Percentiles rank a stretch among this genome's conserved stretches.
These are phyloP conservation scores for Chara braunii DNA, from an alignment of 139 green algal species.

Conservation along the genomic window DNA sequence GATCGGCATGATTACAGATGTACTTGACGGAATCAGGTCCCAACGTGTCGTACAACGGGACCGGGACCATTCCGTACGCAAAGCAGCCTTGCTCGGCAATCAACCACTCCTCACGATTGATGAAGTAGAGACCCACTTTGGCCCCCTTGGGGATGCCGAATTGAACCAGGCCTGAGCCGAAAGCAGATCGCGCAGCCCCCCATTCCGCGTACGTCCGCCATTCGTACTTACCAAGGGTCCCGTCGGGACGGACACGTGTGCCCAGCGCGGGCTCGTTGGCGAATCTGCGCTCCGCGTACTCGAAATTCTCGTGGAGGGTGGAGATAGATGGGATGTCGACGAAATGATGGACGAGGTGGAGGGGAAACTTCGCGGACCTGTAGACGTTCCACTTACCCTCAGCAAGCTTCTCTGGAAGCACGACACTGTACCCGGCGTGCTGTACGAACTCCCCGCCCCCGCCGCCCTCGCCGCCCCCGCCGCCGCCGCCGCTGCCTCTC, in stretches of 20 bases:
- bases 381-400: conserved; percentile 38
- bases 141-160: conserved; percentile 57
- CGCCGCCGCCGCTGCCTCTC: no score
- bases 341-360: no score
- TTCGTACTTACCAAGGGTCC: conserved; percentile 43
- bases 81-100: conserved; percentile 74
- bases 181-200: conserved; percentile 63
- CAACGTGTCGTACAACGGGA: conserved; percentile 96
- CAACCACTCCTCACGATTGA: conserved; percentile 87
- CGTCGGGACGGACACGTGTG: conserved; percentile 7
- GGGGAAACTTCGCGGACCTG: conserved; percentile 34
- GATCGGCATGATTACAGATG: conserved; percentile 89
- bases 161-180: conserved; percentile 80
- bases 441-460: no score
- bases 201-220: conserved; percentile 59
- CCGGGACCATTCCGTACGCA: conserved; percentile 75
- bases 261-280: conserved; percentile 54
- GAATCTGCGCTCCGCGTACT: conserved; percentile 55
- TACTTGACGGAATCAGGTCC: conserved; percentile 84
- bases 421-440: conserved; percentile 26
- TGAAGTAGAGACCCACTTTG: conserved; percentile 76
- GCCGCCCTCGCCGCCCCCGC: no score
- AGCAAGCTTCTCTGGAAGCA: conserved; percentile 37
- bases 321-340: no score
- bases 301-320: conserved; percentile 88